phyloP scores from a whole-genome alignment of 2,329 filamentous ascomycete genomes.

The Phialemonium atrogriseum region DNA sequence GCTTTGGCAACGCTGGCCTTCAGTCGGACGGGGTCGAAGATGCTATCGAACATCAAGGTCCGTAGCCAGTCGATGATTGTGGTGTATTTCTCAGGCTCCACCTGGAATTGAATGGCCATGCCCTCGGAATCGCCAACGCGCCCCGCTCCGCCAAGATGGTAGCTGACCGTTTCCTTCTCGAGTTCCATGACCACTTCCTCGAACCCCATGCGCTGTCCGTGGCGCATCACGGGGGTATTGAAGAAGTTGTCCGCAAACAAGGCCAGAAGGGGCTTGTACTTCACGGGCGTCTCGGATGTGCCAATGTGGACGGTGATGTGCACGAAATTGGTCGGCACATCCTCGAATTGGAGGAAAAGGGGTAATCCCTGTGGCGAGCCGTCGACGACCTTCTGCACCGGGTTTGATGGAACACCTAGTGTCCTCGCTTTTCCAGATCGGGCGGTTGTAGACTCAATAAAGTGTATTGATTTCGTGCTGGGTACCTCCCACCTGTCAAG shows the following conservation, averaged over 20 bases:
- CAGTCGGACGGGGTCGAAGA: constrained; percentile 68
- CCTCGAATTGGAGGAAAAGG: constrained; percentile 93
- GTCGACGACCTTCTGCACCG: constrained; percentile 70
- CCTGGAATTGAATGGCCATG: constrained; percentile 71
- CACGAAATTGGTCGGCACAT: constrained; percentile 88
- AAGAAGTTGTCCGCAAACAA: constrained; percentile 92
- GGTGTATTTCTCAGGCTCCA: constrained; percentile 81
- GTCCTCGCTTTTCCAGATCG: constrained; percentile 69
- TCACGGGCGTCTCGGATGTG: constrained; percentile 67
- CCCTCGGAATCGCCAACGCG: constrained; percentile 73
- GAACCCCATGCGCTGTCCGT: constrained; percentile 73
- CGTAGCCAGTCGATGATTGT: constrained; percentile 76
- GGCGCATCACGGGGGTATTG: constrained; percentile 73
- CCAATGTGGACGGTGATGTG: constrained; percentile 75
- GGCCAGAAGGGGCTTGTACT: constrained; percentile 74
- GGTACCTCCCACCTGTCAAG: constrained; percentile 78
- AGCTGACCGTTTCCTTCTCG: constrained; percentile 84
- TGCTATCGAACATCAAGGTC: constrained; percentile 77
- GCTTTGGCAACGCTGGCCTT: constrained; percentile 67
- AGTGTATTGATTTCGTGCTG: constrained; percentile 83
- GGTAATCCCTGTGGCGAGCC: constrained; percentile 54
- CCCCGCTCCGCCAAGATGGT: constrained; percentile 61
- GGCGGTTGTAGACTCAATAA: constrained; percentile 81
- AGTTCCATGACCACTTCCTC: constrained; percentile 88
- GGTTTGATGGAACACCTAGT: constrained; percentile 58